Evolutionary conservation across 371 early-diverging fungal species (phyloP).

Genomic region (Rhizoclosmatium hyalinum): DNA sequence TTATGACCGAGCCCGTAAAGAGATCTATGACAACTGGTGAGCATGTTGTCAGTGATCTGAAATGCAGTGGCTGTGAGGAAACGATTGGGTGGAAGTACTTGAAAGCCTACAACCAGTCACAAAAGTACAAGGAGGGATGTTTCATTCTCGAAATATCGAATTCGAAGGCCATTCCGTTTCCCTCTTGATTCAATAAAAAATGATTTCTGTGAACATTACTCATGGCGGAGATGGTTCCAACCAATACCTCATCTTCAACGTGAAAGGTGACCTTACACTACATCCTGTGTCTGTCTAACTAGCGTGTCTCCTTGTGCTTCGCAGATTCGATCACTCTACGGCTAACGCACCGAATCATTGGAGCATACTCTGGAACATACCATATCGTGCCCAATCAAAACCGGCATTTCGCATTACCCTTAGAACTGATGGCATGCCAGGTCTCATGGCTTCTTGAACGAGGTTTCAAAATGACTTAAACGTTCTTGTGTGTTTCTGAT

Average conservation of each 20-base stretch:
- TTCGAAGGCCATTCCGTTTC: too few species aligned
- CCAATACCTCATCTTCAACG: slow-evolving; percentile 5
- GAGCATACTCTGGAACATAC: slow-evolving; percentile 28
- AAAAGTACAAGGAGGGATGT: slow-evolving; percentile 84
- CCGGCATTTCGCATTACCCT: slow-evolving; percentile 19
- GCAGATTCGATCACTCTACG: slow-evolving; percentile 26
- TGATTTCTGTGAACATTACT: too few species aligned
- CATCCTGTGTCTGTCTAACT: not conserved
- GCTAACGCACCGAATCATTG: slow-evolving; percentile 20
- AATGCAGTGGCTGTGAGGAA: slow-evolving; percentile 67
- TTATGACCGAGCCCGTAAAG: slow-evolving; percentile 63
- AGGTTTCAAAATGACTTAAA: not conserved
- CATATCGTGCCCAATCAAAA: slow-evolving; percentile 23
- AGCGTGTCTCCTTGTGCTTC: not conserved
- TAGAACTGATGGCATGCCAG: slow-evolving; percentile 11
- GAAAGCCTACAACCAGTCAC: slow-evolving; percentile 72
- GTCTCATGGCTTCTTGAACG: slow-evolving; percentile 13
- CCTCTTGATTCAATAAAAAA: too few species aligned
- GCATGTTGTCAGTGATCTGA: slow-evolving; percentile 79
- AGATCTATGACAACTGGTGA: slow-evolving; percentile 79
- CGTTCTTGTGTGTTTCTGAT: not conserved
- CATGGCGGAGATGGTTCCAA: not conserved
- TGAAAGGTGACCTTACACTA: not conserved
- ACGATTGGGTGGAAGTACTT: slow-evolving; percentile 83
- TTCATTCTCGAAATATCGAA: slow-evolving; percentile 62